phyloP scores from a whole-genome alignment of 2,329 filamentous ascomycete species.

The Aspergillus flavus region DNA sequence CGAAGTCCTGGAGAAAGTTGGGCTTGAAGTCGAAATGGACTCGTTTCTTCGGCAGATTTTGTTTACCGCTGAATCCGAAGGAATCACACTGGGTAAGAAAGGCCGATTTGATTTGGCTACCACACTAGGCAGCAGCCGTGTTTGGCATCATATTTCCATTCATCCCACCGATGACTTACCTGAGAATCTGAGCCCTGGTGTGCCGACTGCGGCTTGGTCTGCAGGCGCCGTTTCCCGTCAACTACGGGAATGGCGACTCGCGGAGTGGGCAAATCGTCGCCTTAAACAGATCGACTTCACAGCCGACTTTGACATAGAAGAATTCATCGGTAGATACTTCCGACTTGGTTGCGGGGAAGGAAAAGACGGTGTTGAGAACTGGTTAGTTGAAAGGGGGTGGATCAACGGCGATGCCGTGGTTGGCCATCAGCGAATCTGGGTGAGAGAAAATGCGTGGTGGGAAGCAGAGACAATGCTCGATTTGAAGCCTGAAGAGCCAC shows the following conservation, averaged over 20 bases:
- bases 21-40: slow-evolving; percentile 76
- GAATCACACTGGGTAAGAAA: slow-evolving; percentile 76
- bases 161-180: slow-evolving; percentile 90
- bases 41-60: slow-evolving; percentile 81
- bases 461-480: slow-evolving; percentile 96
- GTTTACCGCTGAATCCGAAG: slow-evolving; percentile 75
- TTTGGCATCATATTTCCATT: slow-evolving; percentile 91
- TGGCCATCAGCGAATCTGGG: slow-evolving; percentile 91
- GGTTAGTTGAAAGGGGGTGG: slow-evolving; percentile 94
- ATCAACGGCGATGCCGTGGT: slow-evolving; percentile 95
- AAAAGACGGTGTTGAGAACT: slow-evolving; percentile 88
- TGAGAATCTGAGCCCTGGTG: slow-evolving; percentile 67
- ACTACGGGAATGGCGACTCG: slow-evolving; percentile 86
- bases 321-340: slow-evolving; percentile 83
- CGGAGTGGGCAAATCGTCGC: slow-evolving; percentile 94
- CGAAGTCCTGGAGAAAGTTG: slow-evolving; percentile 81
- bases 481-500: slow-evolving; percentile 67
- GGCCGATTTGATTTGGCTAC: slow-evolving; percentile 78
- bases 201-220: slow-evolving; percentile 84
- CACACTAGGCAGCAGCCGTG: slow-evolving; percentile 78
- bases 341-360: slow-evolving; percentile 86
- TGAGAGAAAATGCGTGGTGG: slow-evolving; percentile 94
- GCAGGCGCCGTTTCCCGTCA: slow-evolving; percentile 91
- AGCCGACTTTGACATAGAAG: slow-evolving; percentile 91
- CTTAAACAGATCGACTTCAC: slow-evolving; percentile 94